These are phyloP conservation scores for Chalaropsis thielavioides DNA, from an alignment of 2,329 filamentous ascomycete species.

Conservation along the genomic window DNA sequence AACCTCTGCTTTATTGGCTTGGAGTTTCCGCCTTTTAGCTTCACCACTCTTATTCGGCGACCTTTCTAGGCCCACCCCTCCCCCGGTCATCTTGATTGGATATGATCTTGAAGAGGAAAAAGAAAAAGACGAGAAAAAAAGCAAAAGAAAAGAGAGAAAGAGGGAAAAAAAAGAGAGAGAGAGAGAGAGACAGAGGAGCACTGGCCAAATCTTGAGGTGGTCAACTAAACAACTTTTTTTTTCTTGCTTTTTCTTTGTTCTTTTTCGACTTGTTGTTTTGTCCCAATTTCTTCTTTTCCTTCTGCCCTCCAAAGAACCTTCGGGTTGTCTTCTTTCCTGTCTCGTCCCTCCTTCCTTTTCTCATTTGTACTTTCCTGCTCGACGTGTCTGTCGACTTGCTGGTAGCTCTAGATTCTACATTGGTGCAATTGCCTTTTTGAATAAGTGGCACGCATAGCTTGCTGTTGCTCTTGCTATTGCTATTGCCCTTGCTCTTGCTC, in stretches of 20 bases:
- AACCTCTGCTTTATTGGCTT: conserved; percentile 7
- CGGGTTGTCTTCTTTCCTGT: too few species aligned
- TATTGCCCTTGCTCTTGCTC: too few species aligned
- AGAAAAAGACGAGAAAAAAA: background rate
- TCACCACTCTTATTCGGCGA: conserved; percentile 1
- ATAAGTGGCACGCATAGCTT: background rate
- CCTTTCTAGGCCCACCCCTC: background rate
- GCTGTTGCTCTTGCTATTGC: too few species aligned
- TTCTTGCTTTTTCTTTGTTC: background rate
- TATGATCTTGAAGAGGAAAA: background rate
- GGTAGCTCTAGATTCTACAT: background rate
- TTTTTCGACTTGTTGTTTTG: background rate
- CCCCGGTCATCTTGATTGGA: background rate
- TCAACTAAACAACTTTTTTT: background rate
- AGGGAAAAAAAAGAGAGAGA: background rate
- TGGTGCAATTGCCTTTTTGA: background rate
- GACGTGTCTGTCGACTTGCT: too few species aligned
- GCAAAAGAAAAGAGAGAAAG: background rate
- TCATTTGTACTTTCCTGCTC: background rate
- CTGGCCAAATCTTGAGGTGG: background rate
- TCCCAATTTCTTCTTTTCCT: background rate
- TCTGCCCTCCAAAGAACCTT: background rate
- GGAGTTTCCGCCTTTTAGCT: conserved; percentile 5
- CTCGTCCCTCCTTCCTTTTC: background rate
- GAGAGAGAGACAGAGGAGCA: background rate